These are phyloP conservation scores for Ophiostoma sp. DNA, from an alignment of 2,329 filamentous ascomycete genomes.

Conservation along the genomic window DNA sequence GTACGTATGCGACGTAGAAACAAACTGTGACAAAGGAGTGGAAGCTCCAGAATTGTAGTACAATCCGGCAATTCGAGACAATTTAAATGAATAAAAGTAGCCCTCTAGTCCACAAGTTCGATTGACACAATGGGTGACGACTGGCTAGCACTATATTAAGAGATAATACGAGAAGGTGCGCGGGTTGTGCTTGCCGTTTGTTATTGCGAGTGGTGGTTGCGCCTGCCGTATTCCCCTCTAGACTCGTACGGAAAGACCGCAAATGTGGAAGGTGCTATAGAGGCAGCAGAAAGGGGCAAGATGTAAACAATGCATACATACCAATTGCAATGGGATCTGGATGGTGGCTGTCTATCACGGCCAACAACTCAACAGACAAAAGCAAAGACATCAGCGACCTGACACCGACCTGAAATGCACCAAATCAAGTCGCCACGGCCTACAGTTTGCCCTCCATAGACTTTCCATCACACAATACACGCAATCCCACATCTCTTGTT, in stretches of 20 bases:
- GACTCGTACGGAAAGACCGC: background rate
- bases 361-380: background rate
- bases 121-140: background rate
- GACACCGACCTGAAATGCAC: background rate
- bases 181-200: background rate
- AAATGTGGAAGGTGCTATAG: background rate
- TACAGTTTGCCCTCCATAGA: background rate
- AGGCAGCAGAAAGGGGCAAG: background rate
- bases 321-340: background rate
- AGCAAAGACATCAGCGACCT: background rate
- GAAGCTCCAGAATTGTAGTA: background rate
- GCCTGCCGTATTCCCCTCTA: background rate
- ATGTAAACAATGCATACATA: background rate
- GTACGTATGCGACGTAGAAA: background rate
- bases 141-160: background rate
- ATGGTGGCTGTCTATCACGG: background rate
- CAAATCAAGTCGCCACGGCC: background rate
- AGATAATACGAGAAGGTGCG: constrained; percentile 2
- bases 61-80: background rate
- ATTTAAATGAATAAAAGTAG: background rate
- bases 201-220: background rate
- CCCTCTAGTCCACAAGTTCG: background rate
- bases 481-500: background rate
- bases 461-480: background rate
- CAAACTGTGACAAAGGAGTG: background rate